Conservation (phyloP, 495 filamentous ascomycete species). For the Cenococcum geophilum region DNA sequence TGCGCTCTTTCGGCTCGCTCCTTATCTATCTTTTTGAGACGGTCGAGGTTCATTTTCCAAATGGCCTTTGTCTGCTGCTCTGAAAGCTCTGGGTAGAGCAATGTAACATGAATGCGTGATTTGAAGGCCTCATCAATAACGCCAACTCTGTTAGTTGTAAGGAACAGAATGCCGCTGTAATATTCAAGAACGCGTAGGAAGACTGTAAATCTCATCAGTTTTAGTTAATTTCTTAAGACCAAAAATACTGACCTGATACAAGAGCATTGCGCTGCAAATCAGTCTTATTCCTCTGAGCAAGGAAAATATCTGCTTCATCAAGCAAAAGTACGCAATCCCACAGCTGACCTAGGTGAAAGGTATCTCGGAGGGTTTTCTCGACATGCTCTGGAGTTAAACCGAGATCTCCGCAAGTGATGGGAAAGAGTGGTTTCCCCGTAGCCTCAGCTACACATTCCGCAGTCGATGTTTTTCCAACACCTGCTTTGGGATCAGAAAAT, state of each 20-base stretch:
- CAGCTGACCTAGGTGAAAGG: constrained; percentile 4
- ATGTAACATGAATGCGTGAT: constrained; percentile 45
- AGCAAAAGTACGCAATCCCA: constrained; percentile 14
- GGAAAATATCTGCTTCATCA: constrained; percentile 5
- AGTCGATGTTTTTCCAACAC: constrained; percentile 21
- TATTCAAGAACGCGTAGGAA: constrained; percentile 50
- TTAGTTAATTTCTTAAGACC: not conserved
- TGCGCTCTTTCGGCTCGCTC: not conserved
- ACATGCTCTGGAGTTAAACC: constrained; percentile 7
- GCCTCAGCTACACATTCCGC: constrained; percentile 21
- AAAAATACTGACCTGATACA: constrained; percentile 6
- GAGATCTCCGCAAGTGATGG: constrained; percentile 20
- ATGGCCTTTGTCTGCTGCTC: constrained; percentile 34
- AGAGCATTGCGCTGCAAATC: constrained; percentile 21
- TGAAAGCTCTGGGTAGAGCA: constrained; percentile 44
- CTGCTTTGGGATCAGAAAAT: not conserved
- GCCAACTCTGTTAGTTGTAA: constrained; percentile 53
- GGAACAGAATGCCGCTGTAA: constrained; percentile 53
- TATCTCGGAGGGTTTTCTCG: constrained; percentile 6
- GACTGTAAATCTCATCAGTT: not conserved
- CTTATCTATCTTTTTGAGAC: constrained; percentile 18
- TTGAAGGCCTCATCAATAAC: constrained; percentile 48
- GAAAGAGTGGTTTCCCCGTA: constrained; percentile 14
- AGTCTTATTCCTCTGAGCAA: constrained; percentile 4
- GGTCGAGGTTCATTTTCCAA: constrained; percentile 35